phyloP scores from a whole-genome alignment of 2,329 filamentous ascomycete species.

The Talaromyces sp. region DNA sequence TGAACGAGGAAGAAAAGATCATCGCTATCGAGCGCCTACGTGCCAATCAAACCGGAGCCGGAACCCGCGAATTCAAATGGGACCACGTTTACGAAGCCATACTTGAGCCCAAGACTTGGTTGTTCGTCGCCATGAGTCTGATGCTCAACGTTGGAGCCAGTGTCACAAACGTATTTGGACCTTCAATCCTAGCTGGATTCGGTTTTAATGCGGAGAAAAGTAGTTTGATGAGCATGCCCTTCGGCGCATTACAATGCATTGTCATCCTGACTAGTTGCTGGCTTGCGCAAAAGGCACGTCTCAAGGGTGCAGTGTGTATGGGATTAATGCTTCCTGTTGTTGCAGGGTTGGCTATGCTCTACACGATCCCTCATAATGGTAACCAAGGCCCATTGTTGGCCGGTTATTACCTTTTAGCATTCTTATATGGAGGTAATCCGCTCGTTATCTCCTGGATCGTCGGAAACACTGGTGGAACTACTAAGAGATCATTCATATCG shows the following conservation, averaged over 20 bases:
- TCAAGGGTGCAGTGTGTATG: constrained; percentile 55
- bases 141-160: constrained; percentile 59
- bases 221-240: constrained; percentile 62
- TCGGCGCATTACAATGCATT: constrained; percentile 57
- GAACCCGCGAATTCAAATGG: constrained; percentile 43
- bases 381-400: constrained; percentile 48
- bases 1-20: constrained; percentile 36
- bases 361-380: constrained; percentile 43
- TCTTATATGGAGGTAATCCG: constrained; percentile 62
- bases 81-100: constrained; percentile 39
- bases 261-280: constrained; percentile 57
- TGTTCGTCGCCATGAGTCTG: constrained; percentile 55
- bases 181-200: constrained; percentile 57
- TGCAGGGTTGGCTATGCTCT: constrained; percentile 53
- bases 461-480: constrained; percentile 62
- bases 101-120: constrained; percentile 29
- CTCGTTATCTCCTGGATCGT: constrained; percentile 65
- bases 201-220: constrained; percentile 56
- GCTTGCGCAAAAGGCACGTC: constrained; percentile 51
- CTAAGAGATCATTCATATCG: constrained; percentile 62
- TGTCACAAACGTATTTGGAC: constrained; percentile 63
- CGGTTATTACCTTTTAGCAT: constrained; percentile 62
- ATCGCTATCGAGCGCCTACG: constrained; percentile 45
- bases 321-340: constrained; percentile 54
- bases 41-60: constrained; percentile 47